Conservation (phyloP, 2,329 filamentous ascomycete genomes). For the Alternaria incomplexa region DNA sequence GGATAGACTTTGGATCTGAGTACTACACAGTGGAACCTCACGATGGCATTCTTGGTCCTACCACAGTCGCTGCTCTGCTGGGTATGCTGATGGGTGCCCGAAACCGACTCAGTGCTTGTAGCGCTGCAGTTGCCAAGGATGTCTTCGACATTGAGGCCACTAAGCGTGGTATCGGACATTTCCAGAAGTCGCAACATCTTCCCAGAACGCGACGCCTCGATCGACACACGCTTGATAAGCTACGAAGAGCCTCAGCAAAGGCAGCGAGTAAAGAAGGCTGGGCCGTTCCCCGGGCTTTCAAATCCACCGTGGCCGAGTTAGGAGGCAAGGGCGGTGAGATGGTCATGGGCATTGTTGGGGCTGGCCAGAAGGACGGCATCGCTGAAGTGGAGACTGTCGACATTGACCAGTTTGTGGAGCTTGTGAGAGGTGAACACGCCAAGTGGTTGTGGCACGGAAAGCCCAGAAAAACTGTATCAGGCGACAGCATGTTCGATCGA, state of each 20-base stretch:
- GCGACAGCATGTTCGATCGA: conserved; percentile 47
- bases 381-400: conserved; percentile 92
- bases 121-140: conserved; percentile 86
- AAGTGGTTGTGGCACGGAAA: conserved; percentile 98
- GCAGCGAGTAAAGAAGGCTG: conserved; percentile 88
- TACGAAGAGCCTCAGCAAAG: conserved; percentile 87
- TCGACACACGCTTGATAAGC: conserved; percentile 77
- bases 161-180: conserved; percentile 83
- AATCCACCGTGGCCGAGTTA: conserved; percentile 91
- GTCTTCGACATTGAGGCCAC: conserved; percentile 84
- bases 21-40: conserved; percentile 91
- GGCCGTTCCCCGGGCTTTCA: conserved; percentile 91
- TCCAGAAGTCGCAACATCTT: conserved; percentile 88
- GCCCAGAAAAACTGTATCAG: conserved; percentile 66
- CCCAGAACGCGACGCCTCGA: conserved; percentile 80
- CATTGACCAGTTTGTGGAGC: conserved; percentile 79
- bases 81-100: conserved; percentile 89
- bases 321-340: conserved; percentile 94
- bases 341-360: conserved; percentile 90
- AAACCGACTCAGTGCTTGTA: conserved; percentile 84
- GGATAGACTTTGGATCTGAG: conserved; percentile 90
- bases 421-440: conserved; percentile 79
- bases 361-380: conserved; percentile 84
- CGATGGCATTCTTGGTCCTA: conserved; percentile 90
- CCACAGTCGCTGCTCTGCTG: conserved; percentile 84